Evolutionary conservation across 441 rosid genomes (phyloP).

Genomic region (Capsella rubella): DNA sequence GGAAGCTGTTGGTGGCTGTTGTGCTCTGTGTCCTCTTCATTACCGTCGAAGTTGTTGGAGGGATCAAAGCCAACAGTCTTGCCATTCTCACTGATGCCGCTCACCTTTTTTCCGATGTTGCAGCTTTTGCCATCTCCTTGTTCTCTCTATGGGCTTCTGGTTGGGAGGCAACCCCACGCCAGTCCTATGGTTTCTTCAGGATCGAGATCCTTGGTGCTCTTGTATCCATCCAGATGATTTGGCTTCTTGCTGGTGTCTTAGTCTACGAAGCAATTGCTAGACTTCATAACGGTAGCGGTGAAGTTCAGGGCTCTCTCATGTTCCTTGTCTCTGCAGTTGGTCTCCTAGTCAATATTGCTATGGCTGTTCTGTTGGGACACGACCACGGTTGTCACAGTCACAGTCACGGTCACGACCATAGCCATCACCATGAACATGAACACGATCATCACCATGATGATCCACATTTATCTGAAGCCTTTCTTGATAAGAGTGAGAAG

Average conservation of each 20-base stretch:
- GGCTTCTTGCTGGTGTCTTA: background rate
- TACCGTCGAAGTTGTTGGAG: background rate
- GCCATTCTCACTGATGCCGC: background rate
- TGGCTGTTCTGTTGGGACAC: slow-evolving; percentile 17
- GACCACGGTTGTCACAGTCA: background rate
- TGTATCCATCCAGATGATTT: background rate
- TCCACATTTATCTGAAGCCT: slow-evolving; percentile 1
- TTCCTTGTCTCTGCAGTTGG: slow-evolving; percentile 8
- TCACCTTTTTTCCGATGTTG: background rate
- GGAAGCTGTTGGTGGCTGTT: background rate
- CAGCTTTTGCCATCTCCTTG: background rate
- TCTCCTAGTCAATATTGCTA: background rate
- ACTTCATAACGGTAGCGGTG: background rate
- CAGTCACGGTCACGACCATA: background rate
- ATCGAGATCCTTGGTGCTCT: background rate
- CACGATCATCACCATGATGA: slow-evolving; percentile 1
- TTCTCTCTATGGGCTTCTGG: background rate
- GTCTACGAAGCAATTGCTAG: slow-evolving; percentile 6
- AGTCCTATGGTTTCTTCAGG: background rate
- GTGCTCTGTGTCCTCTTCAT: background rate
- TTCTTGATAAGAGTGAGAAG: slow-evolving; percentile 4
- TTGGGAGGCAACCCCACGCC: background rate
- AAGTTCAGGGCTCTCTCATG: slow-evolving; percentile 8
- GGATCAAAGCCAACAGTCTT: slow-evolving; percentile 1
- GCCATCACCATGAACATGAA: background rate